These are phyloP conservation scores for Ganoderma sinense DNA, from an alignment of 1,284 basidiomycete genomes.

Conservation along the genomic window DNA sequence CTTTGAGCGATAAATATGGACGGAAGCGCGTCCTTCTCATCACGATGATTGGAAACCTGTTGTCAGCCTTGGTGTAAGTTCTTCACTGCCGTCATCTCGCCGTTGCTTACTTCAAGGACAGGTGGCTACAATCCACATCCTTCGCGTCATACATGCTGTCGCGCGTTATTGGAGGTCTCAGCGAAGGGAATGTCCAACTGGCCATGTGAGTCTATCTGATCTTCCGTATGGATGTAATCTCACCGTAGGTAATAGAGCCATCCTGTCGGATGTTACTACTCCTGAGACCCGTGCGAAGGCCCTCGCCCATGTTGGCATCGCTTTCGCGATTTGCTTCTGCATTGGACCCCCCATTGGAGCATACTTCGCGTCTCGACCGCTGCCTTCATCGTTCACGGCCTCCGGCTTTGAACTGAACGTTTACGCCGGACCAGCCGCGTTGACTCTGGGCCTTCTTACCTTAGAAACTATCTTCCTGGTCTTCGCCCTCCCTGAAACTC, in stretches of 20 bases:
- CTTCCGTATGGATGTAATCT: not conserved
- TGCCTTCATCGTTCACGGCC: constrained; percentile 61
- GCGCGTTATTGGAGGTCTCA: constrained; percentile 86
- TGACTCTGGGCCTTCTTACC: constrained; percentile 77
- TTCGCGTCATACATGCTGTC: constrained; percentile 91
- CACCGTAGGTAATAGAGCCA: constrained; percentile 61
- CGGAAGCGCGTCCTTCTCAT: constrained; percentile 81
- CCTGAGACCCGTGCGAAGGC: constrained; percentile 80
- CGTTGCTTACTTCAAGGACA: not conserved
- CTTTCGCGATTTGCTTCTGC: constrained; percentile 92
- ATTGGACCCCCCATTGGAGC: constrained; percentile 86
- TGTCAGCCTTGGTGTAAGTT: constrained; percentile 81
- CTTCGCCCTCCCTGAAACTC: constrained; percentile 82
- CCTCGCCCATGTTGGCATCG: constrained; percentile 91
- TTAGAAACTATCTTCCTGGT: constrained; percentile 78
- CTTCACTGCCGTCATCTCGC: not conserved
- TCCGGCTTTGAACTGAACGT: constrained; percentile 80
- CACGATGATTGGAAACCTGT: constrained; percentile 92
- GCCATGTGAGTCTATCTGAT: constrained; percentile 63
- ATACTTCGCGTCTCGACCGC: constrained; percentile 78
- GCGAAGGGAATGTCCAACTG: constrained; percentile 87
- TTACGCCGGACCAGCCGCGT: constrained; percentile 84
- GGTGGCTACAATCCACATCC: constrained; percentile 86
- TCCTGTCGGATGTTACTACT: constrained; percentile 87
- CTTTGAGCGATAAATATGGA: constrained; percentile 86